phyloP scores from a whole-genome alignment of 306 rosid species.

The Glycyrrhiza uralensis region DNA sequence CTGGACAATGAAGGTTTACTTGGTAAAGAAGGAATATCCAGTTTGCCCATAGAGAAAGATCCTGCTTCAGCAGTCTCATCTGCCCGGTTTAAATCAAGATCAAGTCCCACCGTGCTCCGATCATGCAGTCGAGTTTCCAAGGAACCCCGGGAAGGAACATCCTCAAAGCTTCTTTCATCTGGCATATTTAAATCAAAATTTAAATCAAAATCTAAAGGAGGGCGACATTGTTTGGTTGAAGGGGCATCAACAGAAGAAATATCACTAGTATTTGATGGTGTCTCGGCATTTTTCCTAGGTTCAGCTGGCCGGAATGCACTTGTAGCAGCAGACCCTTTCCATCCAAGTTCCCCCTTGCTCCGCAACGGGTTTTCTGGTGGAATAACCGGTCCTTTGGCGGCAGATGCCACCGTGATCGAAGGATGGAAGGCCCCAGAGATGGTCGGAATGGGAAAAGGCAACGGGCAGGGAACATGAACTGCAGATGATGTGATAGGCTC shows the following conservation, averaged over 20 bases:
- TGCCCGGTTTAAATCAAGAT: constrained; percentile 82
- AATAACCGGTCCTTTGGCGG: constrained; percentile 82
- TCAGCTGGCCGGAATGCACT: constrained; percentile 98
- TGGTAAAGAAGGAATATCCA: constrained; percentile 55
- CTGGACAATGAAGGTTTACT: constrained; percentile 52
- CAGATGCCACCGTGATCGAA: constrained; percentile 82
- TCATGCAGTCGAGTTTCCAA: constrained; percentile 48
- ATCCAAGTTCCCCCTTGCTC: constrained; percentile 75
- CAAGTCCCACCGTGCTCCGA: constrained; percentile 65
- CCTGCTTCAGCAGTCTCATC: constrained; percentile 68
- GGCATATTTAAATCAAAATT: constrained; percentile 86
- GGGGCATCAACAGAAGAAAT: constrained; percentile 37
- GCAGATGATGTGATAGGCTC: constrained; percentile 49
- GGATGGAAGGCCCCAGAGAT: constrained; percentile 62
- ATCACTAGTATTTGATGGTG: constrained; percentile 34
- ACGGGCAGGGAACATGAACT: constrained; percentile 51
- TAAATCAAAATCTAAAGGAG: constrained; percentile 82
- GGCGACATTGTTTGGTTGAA: constrained; percentile 52
- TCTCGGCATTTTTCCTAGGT: constrained; percentile 68
- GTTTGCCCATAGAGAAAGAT: constrained; percentile 44
- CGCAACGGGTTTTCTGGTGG: constrained; percentile 70
- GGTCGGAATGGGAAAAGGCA: constrained; percentile 61
- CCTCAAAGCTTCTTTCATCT: constrained; percentile 70
- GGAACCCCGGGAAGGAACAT: constrained; percentile 43
- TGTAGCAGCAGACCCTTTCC: constrained; percentile 98